Conservation (phyloP, 2,329 filamentous ascomycete genomes). For the Cladophialophora bantiana region DNA sequence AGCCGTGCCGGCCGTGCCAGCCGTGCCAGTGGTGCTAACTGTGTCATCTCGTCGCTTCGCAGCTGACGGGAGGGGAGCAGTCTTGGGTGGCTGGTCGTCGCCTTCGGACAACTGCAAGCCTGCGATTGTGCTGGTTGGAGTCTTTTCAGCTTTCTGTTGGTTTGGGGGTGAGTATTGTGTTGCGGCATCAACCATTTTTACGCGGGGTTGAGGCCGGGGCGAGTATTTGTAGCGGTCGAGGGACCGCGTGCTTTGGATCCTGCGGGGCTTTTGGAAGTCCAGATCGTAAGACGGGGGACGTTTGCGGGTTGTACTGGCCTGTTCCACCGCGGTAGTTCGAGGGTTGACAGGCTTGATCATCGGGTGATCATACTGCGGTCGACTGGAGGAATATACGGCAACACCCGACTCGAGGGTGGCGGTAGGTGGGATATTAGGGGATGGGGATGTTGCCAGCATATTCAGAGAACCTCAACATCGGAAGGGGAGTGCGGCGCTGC, state of each 20-base stretch:
- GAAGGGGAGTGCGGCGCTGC: conserved; percentile 20
- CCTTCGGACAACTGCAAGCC: conserved; percentile 30
- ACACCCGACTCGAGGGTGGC: conserved; percentile 25
- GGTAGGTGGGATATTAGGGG: conserved; percentile 32
- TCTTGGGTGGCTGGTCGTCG: conserved; percentile 20
- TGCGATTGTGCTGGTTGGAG: conserved; percentile 50
- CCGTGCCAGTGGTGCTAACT: too few relatives aligned
- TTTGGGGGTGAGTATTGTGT: conserved; percentile 59
- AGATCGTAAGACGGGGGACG: conserved; percentile 23
- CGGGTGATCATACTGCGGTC: conserved; percentile 31
- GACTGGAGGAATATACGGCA: conserved; percentile 19
- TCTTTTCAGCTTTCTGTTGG: conserved; percentile 26
- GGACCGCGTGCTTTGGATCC: conserved; percentile 32
- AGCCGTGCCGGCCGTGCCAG: not conserved
- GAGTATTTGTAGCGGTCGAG: conserved; percentile 33
- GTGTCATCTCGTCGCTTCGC: conserved; percentile 15
- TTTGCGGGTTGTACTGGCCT: conserved; percentile 15
- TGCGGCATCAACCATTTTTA: conserved; percentile 55
- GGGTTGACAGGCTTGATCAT: conserved; percentile 10
- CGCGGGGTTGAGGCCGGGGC: conserved; percentile 16
- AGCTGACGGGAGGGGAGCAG: not conserved
- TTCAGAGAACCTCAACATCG: conserved; percentile 35
- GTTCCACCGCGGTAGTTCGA: conserved; percentile 22
- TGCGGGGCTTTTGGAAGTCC: conserved; percentile 20
- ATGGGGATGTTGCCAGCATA: conserved; percentile 41